These are phyloP conservation scores for Hordeum vulgare DNA, from an alignment of 176 grass and related monocot species.

Conservation along the genomic window DNA sequence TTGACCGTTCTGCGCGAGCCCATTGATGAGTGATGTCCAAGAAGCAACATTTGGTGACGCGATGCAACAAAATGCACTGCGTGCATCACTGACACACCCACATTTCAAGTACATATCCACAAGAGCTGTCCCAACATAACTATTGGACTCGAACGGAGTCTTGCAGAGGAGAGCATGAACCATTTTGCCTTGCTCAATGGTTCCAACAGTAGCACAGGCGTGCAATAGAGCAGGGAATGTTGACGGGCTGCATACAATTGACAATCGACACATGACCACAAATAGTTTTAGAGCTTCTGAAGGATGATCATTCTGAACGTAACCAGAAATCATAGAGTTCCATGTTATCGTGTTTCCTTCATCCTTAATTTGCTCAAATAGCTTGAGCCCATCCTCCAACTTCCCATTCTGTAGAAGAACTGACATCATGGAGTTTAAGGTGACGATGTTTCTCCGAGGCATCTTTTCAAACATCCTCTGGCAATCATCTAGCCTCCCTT, in stretches of 20 bases:
- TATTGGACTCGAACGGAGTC: constrained; percentile 33
- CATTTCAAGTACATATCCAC: constrained; percentile 64
- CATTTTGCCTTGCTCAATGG: constrained; percentile 53
- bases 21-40: constrained; percentile 57
- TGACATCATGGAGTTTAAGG: constrained; percentile 52
- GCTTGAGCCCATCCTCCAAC: constrained; percentile 39
- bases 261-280: constrained; percentile 25
- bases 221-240: constrained; percentile 52
- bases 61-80: constrained; percentile 23
- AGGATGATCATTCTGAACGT: constrained; percentile 39
- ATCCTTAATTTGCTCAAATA: constrained; percentile 50
- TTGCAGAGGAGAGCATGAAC: constrained; percentile 46
- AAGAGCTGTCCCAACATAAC: constrained; percentile 50
- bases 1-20: constrained; percentile 48
- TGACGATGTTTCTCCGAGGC: constrained; percentile 48
- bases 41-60: constrained; percentile 43
- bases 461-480: constrained; percentile 46
- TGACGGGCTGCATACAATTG: constrained; percentile 36
- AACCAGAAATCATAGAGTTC: constrained; percentile 67
- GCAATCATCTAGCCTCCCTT: constrained; percentile 42
- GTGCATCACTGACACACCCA: constrained; percentile 42
- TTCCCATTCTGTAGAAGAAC: constrained; percentile 39
- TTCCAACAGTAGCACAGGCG: constrained; percentile 38
- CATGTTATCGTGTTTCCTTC: constrained; percentile 42
- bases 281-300: constrained; percentile 51